phyloP scores from a whole-genome alignment of 129 eudicot genomes.

The Flaveria bidentis region DNA sequence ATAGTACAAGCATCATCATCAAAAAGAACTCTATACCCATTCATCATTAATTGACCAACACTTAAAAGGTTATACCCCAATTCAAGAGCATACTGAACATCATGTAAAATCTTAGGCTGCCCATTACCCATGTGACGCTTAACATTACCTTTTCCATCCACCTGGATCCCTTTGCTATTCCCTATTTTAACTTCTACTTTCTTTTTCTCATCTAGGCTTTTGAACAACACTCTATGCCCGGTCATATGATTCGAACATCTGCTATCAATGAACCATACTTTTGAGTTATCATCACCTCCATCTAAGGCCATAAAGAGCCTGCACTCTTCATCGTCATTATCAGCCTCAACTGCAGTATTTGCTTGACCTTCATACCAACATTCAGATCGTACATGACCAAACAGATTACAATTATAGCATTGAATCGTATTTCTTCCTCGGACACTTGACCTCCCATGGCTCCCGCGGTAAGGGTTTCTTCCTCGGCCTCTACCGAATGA shows the following conservation, averaged over 20 bases:
- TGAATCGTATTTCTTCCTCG: too few species aligned
- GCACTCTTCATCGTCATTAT: too few species aligned
- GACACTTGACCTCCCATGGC: too few species aligned
- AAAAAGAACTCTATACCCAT: background rate
- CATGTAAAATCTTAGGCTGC: too few species aligned
- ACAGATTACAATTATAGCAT: too few species aligned
- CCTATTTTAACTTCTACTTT: background rate
- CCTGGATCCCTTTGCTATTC: background rate
- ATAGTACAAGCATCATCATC: background rate
- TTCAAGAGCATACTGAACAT: background rate
- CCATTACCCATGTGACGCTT: background rate
- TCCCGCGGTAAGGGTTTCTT: too few species aligned
- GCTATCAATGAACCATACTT: background rate
- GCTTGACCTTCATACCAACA: too few species aligned
- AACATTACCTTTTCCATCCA: background rate
- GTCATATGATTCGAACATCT: background rate
- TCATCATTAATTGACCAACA: background rate
- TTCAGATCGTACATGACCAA: too few species aligned
- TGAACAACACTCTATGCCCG: background rate
- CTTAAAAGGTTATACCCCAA: background rate
- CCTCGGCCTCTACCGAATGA: too few species aligned
- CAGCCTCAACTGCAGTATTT: too few species aligned
- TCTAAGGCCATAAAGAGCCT: too few species aligned
- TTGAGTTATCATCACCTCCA: too few species aligned
- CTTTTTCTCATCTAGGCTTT: background rate